Evolutionary conservation across 2,329 filamentous ascomycete species (phyloP).

Genomic region (Mariannaea sp.): DNA sequence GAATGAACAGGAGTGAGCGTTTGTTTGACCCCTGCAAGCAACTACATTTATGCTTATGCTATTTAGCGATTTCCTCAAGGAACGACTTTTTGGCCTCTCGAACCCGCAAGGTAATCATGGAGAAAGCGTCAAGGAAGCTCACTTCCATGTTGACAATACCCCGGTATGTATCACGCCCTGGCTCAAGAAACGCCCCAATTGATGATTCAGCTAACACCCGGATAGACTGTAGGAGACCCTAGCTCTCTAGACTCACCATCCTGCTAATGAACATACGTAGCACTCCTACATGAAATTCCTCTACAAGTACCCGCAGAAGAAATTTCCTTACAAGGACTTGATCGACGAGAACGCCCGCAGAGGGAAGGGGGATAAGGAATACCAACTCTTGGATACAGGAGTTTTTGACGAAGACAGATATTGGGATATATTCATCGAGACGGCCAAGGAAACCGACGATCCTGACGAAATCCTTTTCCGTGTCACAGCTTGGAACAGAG

Average conservation of each 20-base stretch:
- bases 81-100: slow-evolving; percentile 90
- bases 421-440: slow-evolving; percentile 98
- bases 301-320: slow-evolving; percentile 93
- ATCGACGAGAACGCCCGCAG: slow-evolving; percentile 82
- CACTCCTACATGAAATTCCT: slow-evolving; percentile 99
- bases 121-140: slow-evolving; percentile 94
- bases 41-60: slow-evolving; percentile 45
- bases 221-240: slow-evolving; percentile 50
- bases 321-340: slow-evolving; percentile 90
- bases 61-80: slow-evolving; percentile 84
- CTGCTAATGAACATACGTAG: slow-evolving; percentile 51
- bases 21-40: neutral
- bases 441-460: slow-evolving; percentile 90
- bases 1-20: slow-evolving; percentile 94
- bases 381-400: slow-evolving; percentile 89
- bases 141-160: slow-evolving; percentile 96
- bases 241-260: neutral
- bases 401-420: slow-evolving; percentile 88
- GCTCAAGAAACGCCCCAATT: neutral
- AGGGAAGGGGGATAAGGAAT: slow-evolving; percentile 78
- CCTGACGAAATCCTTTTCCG: slow-evolving; percentile 91
- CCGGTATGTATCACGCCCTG: slow-evolving; percentile 55
- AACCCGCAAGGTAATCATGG: slow-evolving; percentile 98
- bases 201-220: slow-evolving; percentile 30
- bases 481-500: slow-evolving; percentile 94